Base-by-base conservation (phyloP, 257 asterid genomes). In the Jacaranda copaia region DNA sequence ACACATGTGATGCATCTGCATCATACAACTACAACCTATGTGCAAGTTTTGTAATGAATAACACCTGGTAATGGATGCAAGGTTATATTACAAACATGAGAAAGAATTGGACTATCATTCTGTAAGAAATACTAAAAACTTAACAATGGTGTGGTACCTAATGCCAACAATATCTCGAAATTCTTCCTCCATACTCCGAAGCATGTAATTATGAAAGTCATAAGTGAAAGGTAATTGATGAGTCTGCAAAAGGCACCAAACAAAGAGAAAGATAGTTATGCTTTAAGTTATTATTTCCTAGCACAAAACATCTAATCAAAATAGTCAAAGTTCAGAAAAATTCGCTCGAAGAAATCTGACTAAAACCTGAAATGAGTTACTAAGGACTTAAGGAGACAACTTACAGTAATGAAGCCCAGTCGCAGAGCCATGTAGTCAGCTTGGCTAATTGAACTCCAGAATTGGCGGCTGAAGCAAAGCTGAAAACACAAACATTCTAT, bases 401-500 rank as follows among this genome's bases (percentile, higher is more conserved):
- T 89, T 85, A 91, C 99, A 9, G 93, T 89, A 68, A 95, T 76
- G 75, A 95, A 95, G 42, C 97, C 98, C 39, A 88, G 73, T 79
- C 99, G 90, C 76, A 93, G 85, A 68, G 99, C 96, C 91, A 85
- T 88, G 88, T 93, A 95, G 87, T 95, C 99, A 12, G 97, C 96
- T 82, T 91, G 97, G 82, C 88, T 87, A 61, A 95, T 93, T 15
- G 97, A 95, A 84, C 92, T 91, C 99, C 99, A 95, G 77, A 95
- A 95, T 68, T 95, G 99, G 75, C 98, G 99, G 84, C 93, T 86
- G 92, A 95, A 95, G 88, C 97, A 93, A 82, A 95, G 96, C 99
- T 95, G 92, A 52, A 63, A 63, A 62, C 25, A 12, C 4, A 65
- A 39, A 67, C 48, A 58, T 67, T 35, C 46, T 72, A 32, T 5